A percentile compares a stretch with the other conserved stretches of the same genome.
These are phyloP conservation scores for Psilocybe cyanescens DNA, from an alignment of 768 basidiomycete species.

Conservation along the genomic window DNA sequence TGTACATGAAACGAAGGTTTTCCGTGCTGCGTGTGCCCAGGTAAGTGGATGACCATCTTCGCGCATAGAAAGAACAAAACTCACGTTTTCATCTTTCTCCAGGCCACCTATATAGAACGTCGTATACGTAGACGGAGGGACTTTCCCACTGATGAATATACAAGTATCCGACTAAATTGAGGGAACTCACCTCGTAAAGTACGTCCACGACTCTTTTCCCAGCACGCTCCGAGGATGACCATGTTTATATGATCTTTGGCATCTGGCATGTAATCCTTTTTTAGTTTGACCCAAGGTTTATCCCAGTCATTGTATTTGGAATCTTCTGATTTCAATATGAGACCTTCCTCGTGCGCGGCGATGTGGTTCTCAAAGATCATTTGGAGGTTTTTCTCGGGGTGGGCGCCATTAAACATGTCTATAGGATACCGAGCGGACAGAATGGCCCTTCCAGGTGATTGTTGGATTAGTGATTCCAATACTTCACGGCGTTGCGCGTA, in stretches of 20 bases:
- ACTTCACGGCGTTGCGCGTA: constrained; percentile 64
- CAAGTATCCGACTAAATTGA: not conserved
- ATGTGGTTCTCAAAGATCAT: constrained; percentile 54
- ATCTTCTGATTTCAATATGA: constrained; percentile 78
- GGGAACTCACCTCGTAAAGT: constrained; percentile 66
- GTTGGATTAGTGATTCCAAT: constrained; percentile 60
- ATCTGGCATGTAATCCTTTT: constrained; percentile 87
- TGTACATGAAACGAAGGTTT: constrained; percentile 70
- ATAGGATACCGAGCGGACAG: constrained; percentile 62
- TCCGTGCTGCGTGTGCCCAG: not conserved
- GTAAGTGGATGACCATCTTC: constrained; percentile 6
- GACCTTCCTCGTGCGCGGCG: constrained; percentile 62
- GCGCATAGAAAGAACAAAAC: not conserved
- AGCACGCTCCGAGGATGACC: constrained; percentile 74
- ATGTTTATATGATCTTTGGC: constrained; percentile 84
- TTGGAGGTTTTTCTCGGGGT: constrained; percentile 32
- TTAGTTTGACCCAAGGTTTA: constrained; percentile 85
- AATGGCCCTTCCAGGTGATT: constrained; percentile 63
- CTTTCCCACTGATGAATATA: constrained; percentile 35
- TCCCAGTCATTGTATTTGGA: constrained; percentile 67
- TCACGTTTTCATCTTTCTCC: constrained; percentile 45
- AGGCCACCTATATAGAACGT: constrained; percentile 81
- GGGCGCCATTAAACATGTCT: constrained; percentile 30
- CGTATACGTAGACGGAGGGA: constrained; percentile 71
- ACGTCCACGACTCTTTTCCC: constrained; percentile 80